Conservation (phyloP, 495 filamentous ascomycete species). For the Annulohypoxylon nitens region DNA sequence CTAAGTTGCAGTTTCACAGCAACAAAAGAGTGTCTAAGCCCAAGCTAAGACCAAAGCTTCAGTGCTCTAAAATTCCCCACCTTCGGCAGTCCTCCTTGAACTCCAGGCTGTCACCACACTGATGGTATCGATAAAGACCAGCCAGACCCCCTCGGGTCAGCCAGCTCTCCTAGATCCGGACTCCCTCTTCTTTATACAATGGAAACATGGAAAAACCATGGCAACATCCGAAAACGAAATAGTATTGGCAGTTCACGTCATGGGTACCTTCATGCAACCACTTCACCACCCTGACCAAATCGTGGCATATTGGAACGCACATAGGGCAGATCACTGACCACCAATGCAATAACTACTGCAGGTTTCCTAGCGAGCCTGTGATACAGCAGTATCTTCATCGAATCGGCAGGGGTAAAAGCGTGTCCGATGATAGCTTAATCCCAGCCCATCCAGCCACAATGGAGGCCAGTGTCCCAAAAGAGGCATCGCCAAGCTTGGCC, state of each 20-base stretch:
- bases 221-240: slow-evolving; percentile 20
- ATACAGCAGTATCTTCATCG: slow-evolving; percentile 30
- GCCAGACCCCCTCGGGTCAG: no score
- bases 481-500: slow-evolving; percentile 39
- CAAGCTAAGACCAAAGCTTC: neutral
- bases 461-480: slow-evolving; percentile 20
- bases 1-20: neutral
- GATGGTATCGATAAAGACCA: slow-evolving; percentile 7
- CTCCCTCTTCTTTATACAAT: neutral
- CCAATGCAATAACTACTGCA: neutral
- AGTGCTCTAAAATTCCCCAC: no score
- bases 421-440: slow-evolving; percentile 41
- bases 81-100: no score
- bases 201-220: neutral
- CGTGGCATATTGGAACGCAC: slow-evolving; percentile 21
- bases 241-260: neutral
- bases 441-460: slow-evolving; percentile 29
- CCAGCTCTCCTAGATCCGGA: neutral
- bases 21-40: neutral
- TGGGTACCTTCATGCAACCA: slow-evolving; percentile 26
- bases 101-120: no score
- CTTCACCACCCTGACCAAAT: neutral
- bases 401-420: slow-evolving; percentile 37
- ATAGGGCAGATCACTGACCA: slow-evolving; percentile 19
- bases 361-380: slow-evolving; percentile 27